Evolutionary conservation across 805 yeast species (phyloP).

Genomic region (Yamadazyma akitaensis): DNA sequence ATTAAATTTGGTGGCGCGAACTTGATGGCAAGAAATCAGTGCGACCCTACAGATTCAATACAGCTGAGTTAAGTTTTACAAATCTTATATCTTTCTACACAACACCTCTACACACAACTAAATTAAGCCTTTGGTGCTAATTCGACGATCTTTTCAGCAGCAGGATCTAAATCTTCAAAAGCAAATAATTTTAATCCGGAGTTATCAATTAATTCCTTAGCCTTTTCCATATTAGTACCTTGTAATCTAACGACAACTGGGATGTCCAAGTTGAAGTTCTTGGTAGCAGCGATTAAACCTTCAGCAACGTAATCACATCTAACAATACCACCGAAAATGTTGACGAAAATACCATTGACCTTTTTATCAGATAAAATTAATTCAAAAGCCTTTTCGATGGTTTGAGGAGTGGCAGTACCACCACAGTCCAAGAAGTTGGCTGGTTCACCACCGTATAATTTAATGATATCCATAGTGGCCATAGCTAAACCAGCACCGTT

Average conservation of each 20-base stretch:
- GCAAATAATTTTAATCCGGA: constrained; percentile 93
- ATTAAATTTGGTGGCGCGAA: constrained; percentile 3
- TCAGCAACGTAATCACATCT: constrained; percentile 98
- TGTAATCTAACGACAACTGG: constrained; percentile 98
- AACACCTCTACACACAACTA: no score
- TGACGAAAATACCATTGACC: constrained; percentile 94
- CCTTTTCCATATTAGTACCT: constrained; percentile 93
- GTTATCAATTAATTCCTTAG: constrained; percentile 77
- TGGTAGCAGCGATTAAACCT: constrained; percentile 94
- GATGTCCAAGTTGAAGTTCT: constrained; percentile 81
- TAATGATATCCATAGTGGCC: constrained; percentile 99
- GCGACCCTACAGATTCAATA: no score
- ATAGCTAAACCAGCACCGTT: constrained; percentile 99
- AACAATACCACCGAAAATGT: constrained; percentile 99
- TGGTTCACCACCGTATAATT: constrained; percentile 97
- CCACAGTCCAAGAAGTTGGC: constrained; percentile 99
- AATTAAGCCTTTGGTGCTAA: constrained; percentile 40
- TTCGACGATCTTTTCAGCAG: constrained; percentile 92
- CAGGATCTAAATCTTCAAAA: constrained; percentile 90
- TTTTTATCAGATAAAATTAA: constrained; percentile 84
- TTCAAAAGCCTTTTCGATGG: constrained; percentile 95
- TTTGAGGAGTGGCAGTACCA: constrained; percentile 99
- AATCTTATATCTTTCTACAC: no score
- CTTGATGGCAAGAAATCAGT: no score
- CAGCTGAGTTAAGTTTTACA: no score